Base-by-base conservation (phyloP, 495 filamentous ascomycete species). In the Elasticomyces elasticus region DNA sequence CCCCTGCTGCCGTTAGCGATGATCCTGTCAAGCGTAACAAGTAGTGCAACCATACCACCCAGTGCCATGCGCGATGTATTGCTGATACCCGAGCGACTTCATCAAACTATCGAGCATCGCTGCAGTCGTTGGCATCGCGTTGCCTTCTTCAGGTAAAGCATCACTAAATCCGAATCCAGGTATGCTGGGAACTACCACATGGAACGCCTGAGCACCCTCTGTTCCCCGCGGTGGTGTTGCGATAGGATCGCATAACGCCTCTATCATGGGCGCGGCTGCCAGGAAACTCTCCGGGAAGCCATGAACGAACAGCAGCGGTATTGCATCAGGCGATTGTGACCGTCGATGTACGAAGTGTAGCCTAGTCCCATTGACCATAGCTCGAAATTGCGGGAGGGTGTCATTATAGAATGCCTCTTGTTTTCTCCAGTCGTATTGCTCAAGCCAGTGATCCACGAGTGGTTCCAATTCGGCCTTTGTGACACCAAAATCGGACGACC, bases 391-490 rank as follows among this genome's bases (percentile, higher is more conserved):
- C 2, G 79, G 80, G 26, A 83, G 64, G 0, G 69, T 61, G 13
- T 59, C 60, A 64, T 85, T 84, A 58, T 82, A 66, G 27, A 64
- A 61, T 13, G 67, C 58, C 64, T 86, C 82, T 50, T 76, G 69
- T 5, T 67, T 64, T 27, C 80, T 71, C 80, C 82, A 86, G 56
- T 74, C 70, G 65, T 84, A 84, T 38, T 70, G 62, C 49, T 82
- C 79, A 6, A 79, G 68, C 66, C 69, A 70, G 48, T 65, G 65
- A 37, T 72, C 70, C 22, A 72, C 44, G 46, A 72, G 28, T 26
- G 64, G 63, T 51, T 70, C 65, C 25, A 72, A 43, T 1, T 64
- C 56, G 19, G 52, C 28, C 42, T 70, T 72, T 19, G 67, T 61
- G n/a, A 68, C 68, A 13, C 70, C 70, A 19, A 40, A 38, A 17